Conservation (phyloP, 345 rosid genomes). For the Brassica juncea region DNA sequence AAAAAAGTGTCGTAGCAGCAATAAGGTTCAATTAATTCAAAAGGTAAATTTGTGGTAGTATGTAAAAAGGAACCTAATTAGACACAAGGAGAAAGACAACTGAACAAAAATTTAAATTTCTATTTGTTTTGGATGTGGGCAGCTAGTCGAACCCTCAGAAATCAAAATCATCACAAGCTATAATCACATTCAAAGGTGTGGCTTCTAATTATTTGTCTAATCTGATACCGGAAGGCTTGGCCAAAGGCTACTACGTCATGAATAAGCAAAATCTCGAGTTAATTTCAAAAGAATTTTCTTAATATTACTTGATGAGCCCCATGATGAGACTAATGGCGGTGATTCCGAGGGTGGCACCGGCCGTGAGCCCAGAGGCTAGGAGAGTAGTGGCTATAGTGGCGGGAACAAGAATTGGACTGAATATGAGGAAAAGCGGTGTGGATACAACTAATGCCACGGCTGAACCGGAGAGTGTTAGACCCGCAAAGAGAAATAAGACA, state of each 20-base stretch:
- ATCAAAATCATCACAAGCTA: not conserved
- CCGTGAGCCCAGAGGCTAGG: constrained; percentile 54
- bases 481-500: constrained; percentile 58
- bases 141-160: not conserved
- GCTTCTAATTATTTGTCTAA: not conserved
- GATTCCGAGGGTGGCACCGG: constrained; percentile 66
- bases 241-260: not conserved
- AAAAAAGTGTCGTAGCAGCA: not conserved
- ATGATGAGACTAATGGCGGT: constrained; percentile 58
- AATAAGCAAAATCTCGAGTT: constrained; percentile 9
- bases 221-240: not conserved
- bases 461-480: constrained; percentile 56
- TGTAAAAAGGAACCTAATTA: not conserved
- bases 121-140: not conserved
- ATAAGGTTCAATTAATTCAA: not conserved
- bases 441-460: constrained; percentile 63
- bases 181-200: not conserved
- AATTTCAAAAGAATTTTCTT: not conserved
- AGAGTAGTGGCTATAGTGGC: constrained; percentile 55
- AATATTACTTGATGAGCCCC: constrained; percentile 52
- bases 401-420: constrained; percentile 82
- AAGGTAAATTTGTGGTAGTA: not conserved
- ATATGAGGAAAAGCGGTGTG: constrained; percentile 71
- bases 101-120: not conserved
- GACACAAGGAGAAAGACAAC: not conserved